Evolutionary conservation across 345 rosid species (phyloP).

Genomic region (Linum trigynum): DNA sequence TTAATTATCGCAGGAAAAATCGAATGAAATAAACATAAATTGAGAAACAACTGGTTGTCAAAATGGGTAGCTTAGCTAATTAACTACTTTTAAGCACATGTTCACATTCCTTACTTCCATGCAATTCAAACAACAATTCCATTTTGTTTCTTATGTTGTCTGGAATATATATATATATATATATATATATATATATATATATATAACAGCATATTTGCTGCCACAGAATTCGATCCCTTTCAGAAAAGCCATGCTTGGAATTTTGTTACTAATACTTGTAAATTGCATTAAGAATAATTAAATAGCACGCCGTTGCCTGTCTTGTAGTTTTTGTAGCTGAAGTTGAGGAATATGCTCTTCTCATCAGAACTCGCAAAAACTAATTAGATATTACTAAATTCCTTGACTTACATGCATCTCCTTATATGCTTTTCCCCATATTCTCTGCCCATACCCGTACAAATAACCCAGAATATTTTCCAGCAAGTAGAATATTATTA

Average conservation of each 20-base stretch:
- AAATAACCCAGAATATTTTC: no score
- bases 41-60: no score
- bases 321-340: conserved; percentile 51
- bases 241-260: conserved; percentile 17
- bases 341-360: conserved; percentile 37
- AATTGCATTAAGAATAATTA: background rate
- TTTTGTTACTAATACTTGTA: background rate
- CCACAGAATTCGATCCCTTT: conserved; percentile 32
- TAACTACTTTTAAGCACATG: conserved; percentile 28
- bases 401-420: conserved; percentile 40
- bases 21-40: no score
- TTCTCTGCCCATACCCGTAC: conserved; percentile 22
- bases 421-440: conserved; percentile 37
- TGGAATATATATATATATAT: conserved; percentile 9
- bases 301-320: conserved; percentile 23
- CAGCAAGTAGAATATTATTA: no score
- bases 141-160: conserved; percentile 36
- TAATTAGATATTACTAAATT: conserved; percentile 10
- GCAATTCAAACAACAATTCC: conserved; percentile 1
- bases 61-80: conserved; percentile 18
- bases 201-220: conserved; percentile 25
- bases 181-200: conserved; percentile 3
- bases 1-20: no score
- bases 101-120: conserved; percentile 37
- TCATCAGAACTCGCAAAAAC: conserved; percentile 35